Evolutionary conservation across 1,139 yeast genomes (phyloP).

Genomic region (Lodderomyces pseudojiufengensis): DNA sequence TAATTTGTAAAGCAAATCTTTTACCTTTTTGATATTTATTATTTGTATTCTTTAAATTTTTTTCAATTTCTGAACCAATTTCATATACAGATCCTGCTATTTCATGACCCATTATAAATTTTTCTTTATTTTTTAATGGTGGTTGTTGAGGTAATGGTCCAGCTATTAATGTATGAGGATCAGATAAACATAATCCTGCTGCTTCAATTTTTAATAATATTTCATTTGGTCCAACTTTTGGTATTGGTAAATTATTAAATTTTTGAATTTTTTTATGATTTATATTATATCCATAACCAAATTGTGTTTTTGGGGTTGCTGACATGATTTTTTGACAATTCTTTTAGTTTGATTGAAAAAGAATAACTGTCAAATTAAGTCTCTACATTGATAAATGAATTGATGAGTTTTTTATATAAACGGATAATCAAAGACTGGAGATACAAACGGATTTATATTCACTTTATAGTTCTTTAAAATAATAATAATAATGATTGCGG

Average conservation of each 20-base stretch:
- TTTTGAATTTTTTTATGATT: constrained; percentile 20
- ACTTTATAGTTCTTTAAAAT: too few species aligned
- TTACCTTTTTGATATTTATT: constrained; percentile 31
- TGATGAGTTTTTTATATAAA: too few species aligned
- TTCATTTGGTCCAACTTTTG: constrained; percentile 32
- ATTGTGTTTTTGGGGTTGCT: constrained; percentile 9
- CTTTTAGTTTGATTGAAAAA: too few species aligned
- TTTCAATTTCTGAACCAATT: constrained; percentile 33
- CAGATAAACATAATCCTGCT: constrained; percentile 53
- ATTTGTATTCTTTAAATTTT: too few species aligned
- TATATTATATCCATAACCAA: constrained; percentile 25
- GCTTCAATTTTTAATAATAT: constrained; percentile 48
- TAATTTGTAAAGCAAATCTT: constrained; percentile 35
- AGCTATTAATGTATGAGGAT: constrained; percentile 41
- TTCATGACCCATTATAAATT: constrained; percentile 56
- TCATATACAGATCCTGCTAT: constrained; percentile 47
- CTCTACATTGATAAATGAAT: too few species aligned
- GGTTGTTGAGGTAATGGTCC: constrained; percentile 19
- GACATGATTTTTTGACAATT: too few species aligned
- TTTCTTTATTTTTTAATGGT: constrained; percentile 16
- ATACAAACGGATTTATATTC: too few species aligned
- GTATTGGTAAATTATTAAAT: constrained; percentile 32
- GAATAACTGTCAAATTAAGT: too few species aligned
- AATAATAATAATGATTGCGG: too few species aligned
- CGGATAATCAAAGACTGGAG: too few species aligned